Conservation (phyloP, 805 yeast species). For the Spathaspora boniae region DNA sequence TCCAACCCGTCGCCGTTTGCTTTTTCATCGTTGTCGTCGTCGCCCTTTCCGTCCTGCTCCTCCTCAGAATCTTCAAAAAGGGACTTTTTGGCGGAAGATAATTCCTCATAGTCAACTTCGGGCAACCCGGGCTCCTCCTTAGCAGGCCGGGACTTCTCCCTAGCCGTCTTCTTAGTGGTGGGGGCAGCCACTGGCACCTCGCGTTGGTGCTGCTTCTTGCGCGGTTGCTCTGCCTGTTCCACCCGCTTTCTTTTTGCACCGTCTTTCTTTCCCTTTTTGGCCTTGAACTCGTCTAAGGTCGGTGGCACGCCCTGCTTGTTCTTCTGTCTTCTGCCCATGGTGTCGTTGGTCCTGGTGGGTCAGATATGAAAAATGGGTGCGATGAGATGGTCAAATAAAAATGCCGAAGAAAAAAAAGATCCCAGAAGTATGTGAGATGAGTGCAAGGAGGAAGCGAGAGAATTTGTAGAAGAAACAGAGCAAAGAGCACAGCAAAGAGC, state of each 20-base stretch:
- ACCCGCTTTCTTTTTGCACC: slow-evolving; percentile 27
- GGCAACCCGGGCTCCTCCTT: slow-evolving; percentile 45
- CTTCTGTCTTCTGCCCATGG: slow-evolving; percentile 93
- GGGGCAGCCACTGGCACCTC: slow-evolving; percentile 6
- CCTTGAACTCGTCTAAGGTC: slow-evolving; percentile 74
- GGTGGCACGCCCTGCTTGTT: slow-evolving; percentile 95
- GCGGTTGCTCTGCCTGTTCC: slow-evolving; percentile 13
- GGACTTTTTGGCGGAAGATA: slow-evolving; percentile 66
- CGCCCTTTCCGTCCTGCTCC: slow-evolving; percentile 33
- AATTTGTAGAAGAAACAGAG: slow-evolving; percentile 2
- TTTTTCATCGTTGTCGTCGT: slow-evolving; percentile 41
- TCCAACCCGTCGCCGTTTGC: slow-evolving; percentile 48
- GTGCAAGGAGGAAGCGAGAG: neutral
- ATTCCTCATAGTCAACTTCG: slow-evolving; percentile 59
- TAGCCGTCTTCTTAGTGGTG: slow-evolving; percentile 11
- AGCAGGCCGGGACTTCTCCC: slow-evolving; percentile 28
- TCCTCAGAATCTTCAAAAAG: slow-evolving; percentile 74
- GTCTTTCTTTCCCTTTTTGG: slow-evolving; percentile 39
- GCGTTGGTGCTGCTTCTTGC: slow-evolving; percentile 9
- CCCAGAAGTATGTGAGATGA: slow-evolving; percentile 6
- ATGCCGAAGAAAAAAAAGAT: slow-evolving; percentile 1
- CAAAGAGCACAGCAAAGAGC: neutral
- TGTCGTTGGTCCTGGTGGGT: neutral
- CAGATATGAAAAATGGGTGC: too few relatives aligned
- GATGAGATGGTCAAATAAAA: neutral